A percentile compares a stretch with the other conserved stretches of the same genome.
Conservation (phyloP, 2,329 filamentous ascomycete species). For the Fusarium avenaceum region DNA sequence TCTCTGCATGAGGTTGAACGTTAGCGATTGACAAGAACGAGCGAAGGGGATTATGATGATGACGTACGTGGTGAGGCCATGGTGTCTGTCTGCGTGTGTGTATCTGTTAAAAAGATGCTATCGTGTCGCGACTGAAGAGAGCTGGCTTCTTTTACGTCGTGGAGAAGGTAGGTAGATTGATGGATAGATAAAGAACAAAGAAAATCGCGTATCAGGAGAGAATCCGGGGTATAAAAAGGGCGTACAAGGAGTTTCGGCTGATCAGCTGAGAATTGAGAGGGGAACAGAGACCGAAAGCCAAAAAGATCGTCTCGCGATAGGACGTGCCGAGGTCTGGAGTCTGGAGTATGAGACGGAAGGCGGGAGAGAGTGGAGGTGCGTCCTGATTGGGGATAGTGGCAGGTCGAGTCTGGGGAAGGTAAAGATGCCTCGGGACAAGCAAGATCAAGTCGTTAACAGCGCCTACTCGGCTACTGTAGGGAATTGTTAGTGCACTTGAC, state of each 20-base stretch:
- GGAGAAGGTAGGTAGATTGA: neutral
- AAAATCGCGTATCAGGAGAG: constrained; percentile 1
- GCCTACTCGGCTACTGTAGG: too few relatives aligned
- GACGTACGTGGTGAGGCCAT: constrained; percentile 87
- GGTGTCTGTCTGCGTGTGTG: constrained; percentile 46
- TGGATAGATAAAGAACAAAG: constrained; percentile 11
- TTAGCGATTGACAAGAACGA: constrained; percentile 27
- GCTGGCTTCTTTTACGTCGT: constrained; percentile 19
- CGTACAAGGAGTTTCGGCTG: neutral
- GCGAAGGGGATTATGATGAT: neutral
- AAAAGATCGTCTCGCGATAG: constrained; percentile 17
- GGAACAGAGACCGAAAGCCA: constrained; percentile 7
- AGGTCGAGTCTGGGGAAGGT: constrained; percentile 46
- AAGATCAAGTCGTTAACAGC: constrained; percentile 20
- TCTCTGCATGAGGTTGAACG: constrained; percentile 48
- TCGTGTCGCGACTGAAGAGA: constrained; percentile 31
- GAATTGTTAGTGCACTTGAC: neutral
- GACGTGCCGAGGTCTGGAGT: constrained; percentile 48
- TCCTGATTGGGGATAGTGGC: constrained; percentile 33
- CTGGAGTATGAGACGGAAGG: constrained; percentile 26
- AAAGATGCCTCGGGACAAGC: constrained; percentile 44
- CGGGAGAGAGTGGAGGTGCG: constrained; percentile 27
- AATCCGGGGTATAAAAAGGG: constrained; percentile 41
- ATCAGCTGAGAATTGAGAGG: constrained; percentile 39
- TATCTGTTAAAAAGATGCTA: constrained; percentile 9